Conservation (phyloP, 2,329 filamentous ascomycete genomes). For the Xylaria sp. region DNA sequence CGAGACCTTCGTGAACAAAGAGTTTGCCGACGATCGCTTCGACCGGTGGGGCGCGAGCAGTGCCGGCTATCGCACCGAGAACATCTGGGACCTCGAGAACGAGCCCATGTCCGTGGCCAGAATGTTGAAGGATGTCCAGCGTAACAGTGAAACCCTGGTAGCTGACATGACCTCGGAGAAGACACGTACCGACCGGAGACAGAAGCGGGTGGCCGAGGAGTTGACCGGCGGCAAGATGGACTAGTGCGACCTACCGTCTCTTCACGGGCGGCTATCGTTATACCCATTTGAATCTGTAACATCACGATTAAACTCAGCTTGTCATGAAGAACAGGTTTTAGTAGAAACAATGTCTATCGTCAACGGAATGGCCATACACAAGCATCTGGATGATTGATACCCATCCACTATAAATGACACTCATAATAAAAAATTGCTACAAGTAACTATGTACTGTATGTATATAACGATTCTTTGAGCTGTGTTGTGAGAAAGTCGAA, state of each 20-base stretch:
- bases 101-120: conserved; percentile 57
- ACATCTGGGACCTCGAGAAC: conserved; percentile 63
- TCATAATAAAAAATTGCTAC: conserved; percentile 28
- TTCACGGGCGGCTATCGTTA: neutral
- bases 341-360: neutral
- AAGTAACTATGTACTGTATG: conserved; percentile 45
- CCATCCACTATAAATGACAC: conserved; percentile 26
- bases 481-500: conserved; percentile 25
- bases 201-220: conserved; percentile 67
- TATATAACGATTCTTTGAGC: conserved; percentile 39
- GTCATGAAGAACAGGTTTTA: neutral
- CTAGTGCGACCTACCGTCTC: conserved; percentile 36
- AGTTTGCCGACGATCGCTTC: conserved; percentile 76
- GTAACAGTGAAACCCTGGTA: conserved; percentile 42
- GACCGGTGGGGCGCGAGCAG: conserved; percentile 43
- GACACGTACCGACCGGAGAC: conserved; percentile 60
- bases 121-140: conserved; percentile 55
- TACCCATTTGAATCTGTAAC: neutral
- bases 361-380: neutral
- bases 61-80: conserved; percentile 50
- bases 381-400: neutral
- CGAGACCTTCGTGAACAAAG: conserved; percentile 74
- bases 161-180: conserved; percentile 53
- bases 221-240: conserved; percentile 69
- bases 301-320: neutral